Evolutionary conservation across 352 stramenopile species (phyloP).

Genomic region (Pythium brachiatum): DNA sequence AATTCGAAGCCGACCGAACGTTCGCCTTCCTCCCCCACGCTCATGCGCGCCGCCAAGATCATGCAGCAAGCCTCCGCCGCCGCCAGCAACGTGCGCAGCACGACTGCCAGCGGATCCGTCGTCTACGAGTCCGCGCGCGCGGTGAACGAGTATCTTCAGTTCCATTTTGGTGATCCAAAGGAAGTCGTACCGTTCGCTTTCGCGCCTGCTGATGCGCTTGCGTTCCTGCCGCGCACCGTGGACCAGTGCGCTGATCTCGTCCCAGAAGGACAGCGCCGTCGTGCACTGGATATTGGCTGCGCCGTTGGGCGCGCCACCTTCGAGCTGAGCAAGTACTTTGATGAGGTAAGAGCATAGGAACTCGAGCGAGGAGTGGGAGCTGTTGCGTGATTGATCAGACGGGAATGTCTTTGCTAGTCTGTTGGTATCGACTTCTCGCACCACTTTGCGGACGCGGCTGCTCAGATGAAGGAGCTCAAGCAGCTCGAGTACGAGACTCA

Average conservation of each 20-base stretch:
- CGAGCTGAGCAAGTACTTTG: constrained; percentile 91
- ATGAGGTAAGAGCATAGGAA: constrained; percentile 60
- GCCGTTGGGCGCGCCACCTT: constrained; percentile 93
- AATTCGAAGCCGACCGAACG: constrained; percentile 1
- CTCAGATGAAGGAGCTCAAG: constrained; percentile 81
- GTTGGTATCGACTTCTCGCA: constrained; percentile 94
- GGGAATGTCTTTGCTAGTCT: constrained; percentile 32
- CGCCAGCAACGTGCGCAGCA: constrained; percentile 56
- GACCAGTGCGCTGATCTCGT: constrained; percentile 66
- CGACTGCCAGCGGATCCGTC: constrained; percentile 80
- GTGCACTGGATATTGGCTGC: constrained; percentile 93
- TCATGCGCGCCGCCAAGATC: constrained; percentile 23
- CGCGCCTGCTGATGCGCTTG: constrained; percentile 73
- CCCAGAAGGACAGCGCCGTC: constrained; percentile 45
- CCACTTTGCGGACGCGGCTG: constrained; percentile 87
- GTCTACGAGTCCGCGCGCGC: constrained; percentile 88
- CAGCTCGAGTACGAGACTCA: constrained; percentile 83
- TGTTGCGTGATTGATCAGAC: too few relatives aligned
- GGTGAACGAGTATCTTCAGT: constrained; percentile 90
- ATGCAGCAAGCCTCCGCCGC: constrained; percentile 22
- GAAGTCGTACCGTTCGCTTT: constrained; percentile 70
- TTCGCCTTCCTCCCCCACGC: constrained; percentile 1
- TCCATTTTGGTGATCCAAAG: constrained; percentile 84
- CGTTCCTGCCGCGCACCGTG: constrained; percentile 86
- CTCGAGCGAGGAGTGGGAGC: too few relatives aligned